Conservation (phyloP, 2,329 filamentous ascomycete species). For the Fusarium robinianum region DNA sequence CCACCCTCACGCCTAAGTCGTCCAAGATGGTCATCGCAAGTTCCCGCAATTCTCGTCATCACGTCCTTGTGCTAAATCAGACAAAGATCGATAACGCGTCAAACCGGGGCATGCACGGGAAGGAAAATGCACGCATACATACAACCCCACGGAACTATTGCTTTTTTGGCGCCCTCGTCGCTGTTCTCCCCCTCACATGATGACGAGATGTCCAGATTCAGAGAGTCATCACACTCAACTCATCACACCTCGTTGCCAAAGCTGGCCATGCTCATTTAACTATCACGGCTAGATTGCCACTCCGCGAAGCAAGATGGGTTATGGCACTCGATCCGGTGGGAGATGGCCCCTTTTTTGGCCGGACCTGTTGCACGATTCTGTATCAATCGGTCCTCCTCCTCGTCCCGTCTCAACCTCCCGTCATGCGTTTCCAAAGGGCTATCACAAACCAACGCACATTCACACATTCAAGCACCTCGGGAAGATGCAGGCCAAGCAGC, state of each 20-base stretch:
- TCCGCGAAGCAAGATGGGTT: conserved; percentile 2
- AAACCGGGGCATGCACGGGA: conserved; percentile 10
- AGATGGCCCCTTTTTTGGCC: conserved; percentile 20
- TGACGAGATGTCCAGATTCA: neutral
- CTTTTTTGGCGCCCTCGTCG: conserved; percentile 7
- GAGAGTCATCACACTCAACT: neutral
- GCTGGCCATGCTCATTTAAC: conserved; percentile 11
- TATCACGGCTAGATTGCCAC: conserved; percentile 1
- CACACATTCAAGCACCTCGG: conserved; percentile 8
- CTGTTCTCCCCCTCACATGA: neutral
- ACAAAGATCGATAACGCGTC: conserved; percentile 10
- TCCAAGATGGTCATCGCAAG: too few species aligned
- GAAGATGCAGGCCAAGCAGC: conserved; percentile 26
- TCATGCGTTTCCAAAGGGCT: conserved; percentile 30
- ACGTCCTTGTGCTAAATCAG: too few species aligned
- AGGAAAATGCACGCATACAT: conserved; percentile 16
- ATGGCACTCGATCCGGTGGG: conserved; percentile 18
- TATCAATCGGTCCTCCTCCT: conserved; percentile 30
- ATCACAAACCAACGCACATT: conserved; percentile 27
- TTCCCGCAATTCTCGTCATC: conserved; percentile 6
- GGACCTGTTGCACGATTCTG: conserved; percentile 31
- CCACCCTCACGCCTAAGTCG: too few species aligned
- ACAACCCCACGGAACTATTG: conserved; percentile 9
- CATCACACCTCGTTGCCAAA: neutral
- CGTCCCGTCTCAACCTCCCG: conserved; percentile 20